phyloP scores from a whole-genome alignment of 2,329 filamentous ascomycete genomes.

The Xylaria sp. region DNA sequence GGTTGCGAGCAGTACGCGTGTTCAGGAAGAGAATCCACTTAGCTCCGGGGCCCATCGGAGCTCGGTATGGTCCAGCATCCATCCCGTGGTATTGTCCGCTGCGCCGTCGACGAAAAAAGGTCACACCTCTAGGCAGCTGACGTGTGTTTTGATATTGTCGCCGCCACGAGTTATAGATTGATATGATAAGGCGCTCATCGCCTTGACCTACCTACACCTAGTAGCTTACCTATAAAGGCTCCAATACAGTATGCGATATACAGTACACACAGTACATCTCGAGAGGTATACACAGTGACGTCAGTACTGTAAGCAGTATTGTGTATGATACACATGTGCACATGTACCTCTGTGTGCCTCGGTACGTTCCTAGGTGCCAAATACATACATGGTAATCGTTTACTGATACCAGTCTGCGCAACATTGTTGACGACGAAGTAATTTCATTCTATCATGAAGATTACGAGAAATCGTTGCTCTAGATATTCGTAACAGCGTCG shows the following conservation, averaged over 20 bases:
- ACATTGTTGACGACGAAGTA: not conserved
- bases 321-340: no score
- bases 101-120: not conserved
- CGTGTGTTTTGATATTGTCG: constrained; percentile 3
- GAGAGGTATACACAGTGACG: no score
- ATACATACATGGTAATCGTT: not conserved
- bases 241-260: not conserved
- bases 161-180: not conserved
- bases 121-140: not conserved
- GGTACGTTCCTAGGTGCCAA: not conserved
- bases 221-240: no score
- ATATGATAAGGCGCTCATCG: not conserved
- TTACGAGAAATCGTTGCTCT: not conserved
- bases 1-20: constrained; percentile 9
- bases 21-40: not conserved
- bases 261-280: not conserved
- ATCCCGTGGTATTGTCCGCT: not conserved
- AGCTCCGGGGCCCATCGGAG: constrained; percentile 36
- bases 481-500: not conserved
- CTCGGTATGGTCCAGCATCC: constrained; percentile 15
- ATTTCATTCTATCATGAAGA: no score
- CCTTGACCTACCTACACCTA: no score
- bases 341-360: no score
- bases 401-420: not conserved
- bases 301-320: no score